Evolutionary conservation across 768 basidiomycete species (phyloP), one percentile per base, ranked within the genome.

Genomic region (Leccinum ochraceum): DNA sequence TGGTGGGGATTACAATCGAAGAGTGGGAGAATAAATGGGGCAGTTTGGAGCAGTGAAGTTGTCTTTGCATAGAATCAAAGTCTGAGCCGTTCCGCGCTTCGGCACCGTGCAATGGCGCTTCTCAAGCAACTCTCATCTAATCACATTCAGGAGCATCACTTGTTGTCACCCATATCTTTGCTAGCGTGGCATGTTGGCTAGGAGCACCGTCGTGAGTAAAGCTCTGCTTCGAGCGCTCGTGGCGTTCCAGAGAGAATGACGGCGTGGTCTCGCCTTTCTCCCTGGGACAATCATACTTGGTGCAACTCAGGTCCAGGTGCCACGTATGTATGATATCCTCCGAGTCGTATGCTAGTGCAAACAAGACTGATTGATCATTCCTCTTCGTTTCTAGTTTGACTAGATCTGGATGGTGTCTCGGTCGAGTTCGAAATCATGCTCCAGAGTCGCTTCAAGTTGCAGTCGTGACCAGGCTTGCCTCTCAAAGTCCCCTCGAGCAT

Each of bases 1-100:
- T 81, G 56, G 67, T 89, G 73, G 88, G 87, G 3, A 73, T 90
- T 61, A 77, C 74, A 53, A 82, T 89, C 66, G 76, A 70, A 36
- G 66, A 74, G 54, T 74, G 74, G 74, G 64, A 71, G 57, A 56
- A 52, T 11, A 44, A 20, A 44, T 20, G n/a, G 44, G 44, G 44
- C 7, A 44, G 2, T 44, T 44, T 44, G 44, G 44, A 20, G 8
- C n/a, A 44, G 44, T 44, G n/a, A 44, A 44, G 9, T 10, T 42
- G 39, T 42, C 39, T 52, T 30, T 52, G 51, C 51, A 52, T 50
- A 20, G 24, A 50, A 50, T 50, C 49, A 24, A 50, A 17, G 14
- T 49, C 7, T n/a, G 39, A 20, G 44, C n/a, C 44, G 44, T 20
- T 44, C n/a, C 42, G 42, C 34, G 34, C 34, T 0, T 0, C 13